Percentiles rank a stretch among this genome's conserved stretches.
Conservation (phyloP, 2,329 filamentous ascomycete species). For the Monosporascus cannonballus region DNA sequence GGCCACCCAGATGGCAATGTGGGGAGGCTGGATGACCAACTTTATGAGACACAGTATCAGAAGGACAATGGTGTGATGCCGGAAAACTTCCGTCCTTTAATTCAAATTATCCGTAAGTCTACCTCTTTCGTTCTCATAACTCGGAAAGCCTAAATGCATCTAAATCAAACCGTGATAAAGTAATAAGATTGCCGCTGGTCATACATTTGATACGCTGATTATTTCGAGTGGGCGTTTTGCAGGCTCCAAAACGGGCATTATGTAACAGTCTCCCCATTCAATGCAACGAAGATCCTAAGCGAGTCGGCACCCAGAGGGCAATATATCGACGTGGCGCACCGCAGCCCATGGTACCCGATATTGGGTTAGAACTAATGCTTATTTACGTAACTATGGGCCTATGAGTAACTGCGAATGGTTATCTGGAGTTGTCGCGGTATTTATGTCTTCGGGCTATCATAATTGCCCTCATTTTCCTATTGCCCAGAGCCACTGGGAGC, state of each 20-base stretch:
- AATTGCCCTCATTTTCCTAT: too few relatives aligned
- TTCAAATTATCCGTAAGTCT: neutral
- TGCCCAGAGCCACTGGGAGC: too few relatives aligned
- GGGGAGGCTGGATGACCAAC: neutral
- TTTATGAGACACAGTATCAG: neutral
- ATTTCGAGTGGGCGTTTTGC: neutral
- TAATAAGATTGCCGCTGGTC: too few relatives aligned
- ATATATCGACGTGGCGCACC: neutral
- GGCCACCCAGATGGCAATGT: neutral
- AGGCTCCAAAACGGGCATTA: neutral
- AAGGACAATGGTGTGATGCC: neutral
- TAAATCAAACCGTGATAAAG: too few relatives aligned
- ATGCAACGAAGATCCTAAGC: neutral
- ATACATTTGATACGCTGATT: too few relatives aligned
- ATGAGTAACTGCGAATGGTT: too few relatives aligned
- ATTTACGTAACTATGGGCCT: neutral
- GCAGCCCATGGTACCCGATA: too few relatives aligned
- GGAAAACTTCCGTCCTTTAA: neutral
- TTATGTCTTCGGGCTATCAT: too few relatives aligned
- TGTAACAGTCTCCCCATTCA: neutral
- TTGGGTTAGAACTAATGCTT: too few relatives aligned
- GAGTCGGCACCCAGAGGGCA: neutral
- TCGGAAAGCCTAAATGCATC: too few relatives aligned
- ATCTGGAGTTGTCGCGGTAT: too few relatives aligned
- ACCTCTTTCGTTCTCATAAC: neutral